Evolutionary conservation across 2,329 filamentous ascomycete genomes (phyloP).

Genomic region (Pochonia chlamydosporia): DNA sequence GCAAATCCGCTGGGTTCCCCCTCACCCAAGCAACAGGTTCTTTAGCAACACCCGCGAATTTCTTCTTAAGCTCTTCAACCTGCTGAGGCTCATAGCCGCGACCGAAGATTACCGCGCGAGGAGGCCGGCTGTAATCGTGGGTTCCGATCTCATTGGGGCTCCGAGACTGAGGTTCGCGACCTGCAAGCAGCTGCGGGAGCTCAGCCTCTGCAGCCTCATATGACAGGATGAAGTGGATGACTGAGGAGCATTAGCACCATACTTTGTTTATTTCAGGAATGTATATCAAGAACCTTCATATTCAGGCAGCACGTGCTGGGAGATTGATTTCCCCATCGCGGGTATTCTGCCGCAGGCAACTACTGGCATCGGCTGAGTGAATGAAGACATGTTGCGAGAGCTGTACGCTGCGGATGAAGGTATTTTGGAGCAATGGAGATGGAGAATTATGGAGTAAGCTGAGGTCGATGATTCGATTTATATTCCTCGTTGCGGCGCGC

Average conservation of each 20-base stretch:
- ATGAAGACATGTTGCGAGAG: background rate
- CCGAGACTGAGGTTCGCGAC: background rate
- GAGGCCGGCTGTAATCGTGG: background rate
- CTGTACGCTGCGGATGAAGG: background rate
- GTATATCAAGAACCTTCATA: background rate
- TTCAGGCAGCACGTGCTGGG: background rate
- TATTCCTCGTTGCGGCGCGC: background rate
- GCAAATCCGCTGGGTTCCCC: background rate
- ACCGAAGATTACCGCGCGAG: background rate
- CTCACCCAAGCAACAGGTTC: background rate
- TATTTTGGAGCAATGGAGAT: background rate
- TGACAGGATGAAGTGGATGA: background rate
- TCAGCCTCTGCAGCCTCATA: background rate
- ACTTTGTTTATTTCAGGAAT: background rate
- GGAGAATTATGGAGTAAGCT: background rate
- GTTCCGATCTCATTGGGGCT: background rate
- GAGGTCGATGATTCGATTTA: background rate
- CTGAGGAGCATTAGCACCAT: background rate
- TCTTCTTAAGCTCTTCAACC: background rate
- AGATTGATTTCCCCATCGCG: background rate
- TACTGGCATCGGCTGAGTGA: background rate
- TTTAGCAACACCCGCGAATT: background rate
- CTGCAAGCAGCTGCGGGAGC: background rate
- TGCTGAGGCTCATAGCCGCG: background rate
- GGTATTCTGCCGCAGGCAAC: background rate